phyloP scores from a whole-genome alignment of 2,329 filamentous ascomycete genomes.

The Apiospora pterosperma region DNA sequence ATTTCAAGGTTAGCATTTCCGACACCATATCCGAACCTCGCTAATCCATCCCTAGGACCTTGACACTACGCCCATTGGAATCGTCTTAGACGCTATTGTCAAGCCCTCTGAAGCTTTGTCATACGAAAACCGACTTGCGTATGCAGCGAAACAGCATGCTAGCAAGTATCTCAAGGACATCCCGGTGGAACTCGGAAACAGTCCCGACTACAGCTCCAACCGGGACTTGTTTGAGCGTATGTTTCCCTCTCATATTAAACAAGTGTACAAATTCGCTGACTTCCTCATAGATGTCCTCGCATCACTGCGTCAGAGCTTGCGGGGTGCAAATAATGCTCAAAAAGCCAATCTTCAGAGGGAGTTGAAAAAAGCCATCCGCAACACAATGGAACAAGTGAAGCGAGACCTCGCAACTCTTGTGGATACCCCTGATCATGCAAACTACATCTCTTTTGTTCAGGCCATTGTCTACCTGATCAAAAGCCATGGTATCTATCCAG shows the following conservation, averaged over 20 bases:
- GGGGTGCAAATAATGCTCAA: conserved; percentile 31
- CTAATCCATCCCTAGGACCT: conserved; percentile 29
- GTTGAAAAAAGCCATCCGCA: conserved; percentile 39
- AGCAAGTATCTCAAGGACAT: conserved; percentile 41
- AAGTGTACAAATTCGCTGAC: neutral
- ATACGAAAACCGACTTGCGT: conserved; percentile 49
- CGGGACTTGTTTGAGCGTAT: conserved; percentile 46
- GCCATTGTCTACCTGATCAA: conserved; percentile 51
- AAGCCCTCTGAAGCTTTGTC: conserved; percentile 44
- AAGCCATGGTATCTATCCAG: conserved; percentile 50
- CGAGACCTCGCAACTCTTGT: conserved; percentile 40
- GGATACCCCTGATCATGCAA: conserved; percentile 36
- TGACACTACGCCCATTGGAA: conserved; percentile 41
- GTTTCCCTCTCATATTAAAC: conserved; percentile 7
- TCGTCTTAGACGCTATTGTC: conserved; percentile 52
- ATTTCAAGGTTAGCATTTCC: conserved; percentile 34
- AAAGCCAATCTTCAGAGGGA: conserved; percentile 36
- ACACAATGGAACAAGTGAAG: conserved; percentile 53
- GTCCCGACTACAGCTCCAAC: conserved; percentile 47
- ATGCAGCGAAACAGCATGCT: conserved; percentile 38
- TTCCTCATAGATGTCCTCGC: conserved; percentile 33
- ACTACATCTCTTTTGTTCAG: conserved; percentile 50
- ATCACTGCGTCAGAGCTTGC: conserved; percentile 47
- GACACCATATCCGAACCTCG: neutral
- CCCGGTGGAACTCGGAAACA: conserved; percentile 30